Conservation (phyloP, 192 early-diverging fungal genomes). For the Linnemannia zychae region DNA sequence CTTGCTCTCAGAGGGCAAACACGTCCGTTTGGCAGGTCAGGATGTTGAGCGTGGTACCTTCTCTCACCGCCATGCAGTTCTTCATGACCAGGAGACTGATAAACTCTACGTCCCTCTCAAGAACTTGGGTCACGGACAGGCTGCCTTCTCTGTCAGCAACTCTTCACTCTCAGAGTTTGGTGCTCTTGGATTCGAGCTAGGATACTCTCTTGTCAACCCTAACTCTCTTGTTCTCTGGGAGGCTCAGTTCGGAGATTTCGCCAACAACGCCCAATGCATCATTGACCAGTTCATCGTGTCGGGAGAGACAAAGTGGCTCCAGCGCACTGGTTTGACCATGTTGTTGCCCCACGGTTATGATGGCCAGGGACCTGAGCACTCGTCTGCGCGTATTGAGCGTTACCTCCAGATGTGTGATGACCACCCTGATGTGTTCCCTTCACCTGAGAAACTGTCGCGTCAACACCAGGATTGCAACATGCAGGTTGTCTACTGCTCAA, state of each 20-base stretch:
- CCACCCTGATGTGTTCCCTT: constrained; percentile 88
- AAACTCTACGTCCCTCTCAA: constrained; percentile 86
- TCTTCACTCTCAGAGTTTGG: constrained; percentile 97
- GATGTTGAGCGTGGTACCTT: constrained; percentile 99
- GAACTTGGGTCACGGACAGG: constrained; percentile 90
- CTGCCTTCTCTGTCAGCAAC: constrained; percentile 92
- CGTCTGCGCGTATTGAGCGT: constrained; percentile 94
- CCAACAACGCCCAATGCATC: constrained; percentile 97
- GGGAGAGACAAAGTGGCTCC: constrained; percentile 99
- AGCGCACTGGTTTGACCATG: constrained; percentile 94
- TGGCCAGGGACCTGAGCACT: constrained; percentile 99
- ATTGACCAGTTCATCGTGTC: constrained; percentile 98
- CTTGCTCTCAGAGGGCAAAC: constrained; percentile 91
- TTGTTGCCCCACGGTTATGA: constrained; percentile 98
- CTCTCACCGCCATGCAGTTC: constrained; percentile 97
- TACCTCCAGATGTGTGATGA: constrained; percentile 97
- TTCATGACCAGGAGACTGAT: constrained; percentile 96
- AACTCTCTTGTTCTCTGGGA: constrained; percentile 97
- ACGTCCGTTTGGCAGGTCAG: constrained; percentile 95
- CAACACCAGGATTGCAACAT: constrained; percentile 99
- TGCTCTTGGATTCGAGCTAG: constrained; percentile 95
- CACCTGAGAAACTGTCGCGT: constrained; percentile 83
- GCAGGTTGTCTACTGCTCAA: constrained; percentile 97
- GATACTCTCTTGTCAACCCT: constrained; percentile 95
- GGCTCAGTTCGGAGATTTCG: constrained; percentile 99